These are phyloP conservation scores for Heritiera littoralis DNA, from an alignment of 345 rosid species.

Conservation along the genomic window DNA sequence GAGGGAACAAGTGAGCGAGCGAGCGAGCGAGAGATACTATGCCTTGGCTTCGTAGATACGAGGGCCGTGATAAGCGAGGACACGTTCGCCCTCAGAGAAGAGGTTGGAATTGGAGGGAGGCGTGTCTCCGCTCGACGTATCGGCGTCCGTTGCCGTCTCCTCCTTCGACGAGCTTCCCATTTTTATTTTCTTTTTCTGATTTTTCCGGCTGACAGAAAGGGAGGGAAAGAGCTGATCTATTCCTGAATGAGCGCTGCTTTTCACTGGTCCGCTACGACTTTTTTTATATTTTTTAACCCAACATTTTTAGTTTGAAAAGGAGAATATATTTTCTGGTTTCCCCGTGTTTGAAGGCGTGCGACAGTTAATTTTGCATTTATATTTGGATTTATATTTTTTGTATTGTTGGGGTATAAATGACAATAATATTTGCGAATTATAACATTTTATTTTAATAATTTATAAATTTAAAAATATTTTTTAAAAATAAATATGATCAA, in stretches of 20 bases:
- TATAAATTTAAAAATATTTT: no score
- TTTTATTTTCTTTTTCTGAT: constrained; percentile 14
- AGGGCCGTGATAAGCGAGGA: constrained; percentile 95
- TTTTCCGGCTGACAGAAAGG: constrained; percentile 4
- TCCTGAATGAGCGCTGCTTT: background rate
- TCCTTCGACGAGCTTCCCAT: constrained; percentile 92
- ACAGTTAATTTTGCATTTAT: no score
- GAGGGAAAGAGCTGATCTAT: constrained; percentile 16
- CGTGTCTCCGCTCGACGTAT: constrained; percentile 67
- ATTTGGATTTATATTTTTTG: no score
- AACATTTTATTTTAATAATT: no score
- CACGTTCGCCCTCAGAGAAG: constrained; percentile 91
- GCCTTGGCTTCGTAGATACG: constrained; percentile 99
- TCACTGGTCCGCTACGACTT: background rate
- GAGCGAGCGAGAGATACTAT: constrained; percentile 25
- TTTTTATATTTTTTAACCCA: no score
- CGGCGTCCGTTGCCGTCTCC: constrained; percentile 72
- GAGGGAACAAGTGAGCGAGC: background rate
- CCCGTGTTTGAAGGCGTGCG: no score
- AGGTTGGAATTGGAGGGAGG: constrained; percentile 55
- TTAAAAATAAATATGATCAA: no score
- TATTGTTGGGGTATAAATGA: no score
- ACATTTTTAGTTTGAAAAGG: no score
- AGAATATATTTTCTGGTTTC: no score
- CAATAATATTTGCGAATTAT: no score